Conservation (phyloP, 208 protist genomes). For the Leishmania arabica region DNA sequence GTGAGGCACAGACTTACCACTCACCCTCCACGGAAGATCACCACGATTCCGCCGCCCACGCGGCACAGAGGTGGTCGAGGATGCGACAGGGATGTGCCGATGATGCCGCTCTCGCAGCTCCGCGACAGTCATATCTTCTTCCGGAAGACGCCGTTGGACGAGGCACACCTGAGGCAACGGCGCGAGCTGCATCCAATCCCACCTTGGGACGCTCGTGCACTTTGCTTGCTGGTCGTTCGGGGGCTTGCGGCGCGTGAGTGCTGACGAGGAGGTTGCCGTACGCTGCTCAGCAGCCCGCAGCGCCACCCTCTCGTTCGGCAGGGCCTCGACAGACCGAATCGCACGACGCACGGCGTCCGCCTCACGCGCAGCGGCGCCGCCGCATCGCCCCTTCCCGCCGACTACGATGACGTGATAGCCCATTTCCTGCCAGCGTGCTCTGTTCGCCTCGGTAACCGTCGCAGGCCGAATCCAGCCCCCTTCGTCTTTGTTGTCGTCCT, state of each 20-base stretch:
- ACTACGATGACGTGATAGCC: slow-evolving; percentile 81
- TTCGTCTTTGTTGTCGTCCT: slow-evolving; percentile 4
- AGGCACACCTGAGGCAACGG: slow-evolving; percentile 68
- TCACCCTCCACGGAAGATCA: background rate
- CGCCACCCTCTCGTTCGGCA: background rate
- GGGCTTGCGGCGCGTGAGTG: background rate
- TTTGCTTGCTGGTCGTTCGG: background rate
- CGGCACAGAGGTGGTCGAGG: background rate
- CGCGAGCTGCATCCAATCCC: slow-evolving; percentile 42
- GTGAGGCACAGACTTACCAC: slow-evolving; percentile 10
- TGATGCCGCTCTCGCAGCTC: slow-evolving; percentile 15
- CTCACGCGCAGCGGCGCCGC: background rate
- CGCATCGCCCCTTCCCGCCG: slow-evolving; percentile 11
- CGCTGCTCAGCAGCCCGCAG: background rate
- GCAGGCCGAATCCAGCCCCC: slow-evolving; percentile 13
- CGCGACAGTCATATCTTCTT: slow-evolving; percentile 18
- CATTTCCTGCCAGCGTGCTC: slow-evolving; percentile 66
- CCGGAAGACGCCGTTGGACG: slow-evolving; percentile 48
- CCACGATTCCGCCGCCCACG: background rate
- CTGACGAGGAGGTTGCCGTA: background rate
- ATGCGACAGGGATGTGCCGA: background rate
- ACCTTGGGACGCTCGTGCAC: background rate
- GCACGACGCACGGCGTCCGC: slow-evolving; percentile 5
- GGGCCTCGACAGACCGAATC: background rate
- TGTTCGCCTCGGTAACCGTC: slow-evolving; percentile 18